These are phyloP conservation scores for Coccomyxa subellipsoidea DNA, from an alignment of 163 green algal genomes.

Conservation along the genomic window DNA sequence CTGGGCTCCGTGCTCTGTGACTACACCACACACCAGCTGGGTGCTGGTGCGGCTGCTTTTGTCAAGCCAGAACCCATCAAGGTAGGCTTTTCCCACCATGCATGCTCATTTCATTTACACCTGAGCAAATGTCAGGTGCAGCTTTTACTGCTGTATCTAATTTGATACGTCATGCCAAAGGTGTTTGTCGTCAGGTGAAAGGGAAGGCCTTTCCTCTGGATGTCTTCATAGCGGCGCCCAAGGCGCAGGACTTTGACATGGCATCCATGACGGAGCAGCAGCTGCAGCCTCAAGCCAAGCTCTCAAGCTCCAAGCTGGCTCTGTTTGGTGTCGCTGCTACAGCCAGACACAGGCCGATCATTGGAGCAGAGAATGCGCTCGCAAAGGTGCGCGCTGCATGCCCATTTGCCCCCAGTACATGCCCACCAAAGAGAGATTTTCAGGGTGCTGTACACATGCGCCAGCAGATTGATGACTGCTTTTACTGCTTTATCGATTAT, in stretches of 20 bases:
- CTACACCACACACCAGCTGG: conserved; percentile 53
- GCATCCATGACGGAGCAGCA: neutral
- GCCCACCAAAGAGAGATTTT: too few relatives aligned
- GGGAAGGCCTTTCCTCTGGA: conserved; percentile 52
- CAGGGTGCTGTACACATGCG: too few relatives aligned
- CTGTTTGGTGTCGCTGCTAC: conserved; percentile 1
- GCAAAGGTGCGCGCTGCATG: neutral
- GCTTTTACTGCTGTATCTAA: too few relatives aligned
- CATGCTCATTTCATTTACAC: neutral
- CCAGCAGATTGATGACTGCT: too few relatives aligned
- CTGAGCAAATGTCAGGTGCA: too few relatives aligned
- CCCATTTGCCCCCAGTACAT: neutral
- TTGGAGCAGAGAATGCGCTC: conserved; percentile 37
- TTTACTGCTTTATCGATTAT: too few relatives aligned
- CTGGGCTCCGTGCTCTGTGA: conserved; percentile 69
- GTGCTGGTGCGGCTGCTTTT: conserved; percentile 49
- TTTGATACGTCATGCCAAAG: too few relatives aligned
- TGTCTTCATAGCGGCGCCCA: conserved; percentile 23
- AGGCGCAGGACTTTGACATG: neutral
- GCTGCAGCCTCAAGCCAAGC: neutral
- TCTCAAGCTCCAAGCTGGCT: neutral
- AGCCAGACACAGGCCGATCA: conserved; percentile 14
- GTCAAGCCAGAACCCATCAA: conserved; percentile 36
- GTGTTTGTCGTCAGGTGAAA: conserved; percentile 18
- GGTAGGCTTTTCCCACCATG: neutral